Base-by-base conservation (phyloP, 2,329 filamentous ascomycete genomes). In the Cladophialophora exuberans region DNA sequence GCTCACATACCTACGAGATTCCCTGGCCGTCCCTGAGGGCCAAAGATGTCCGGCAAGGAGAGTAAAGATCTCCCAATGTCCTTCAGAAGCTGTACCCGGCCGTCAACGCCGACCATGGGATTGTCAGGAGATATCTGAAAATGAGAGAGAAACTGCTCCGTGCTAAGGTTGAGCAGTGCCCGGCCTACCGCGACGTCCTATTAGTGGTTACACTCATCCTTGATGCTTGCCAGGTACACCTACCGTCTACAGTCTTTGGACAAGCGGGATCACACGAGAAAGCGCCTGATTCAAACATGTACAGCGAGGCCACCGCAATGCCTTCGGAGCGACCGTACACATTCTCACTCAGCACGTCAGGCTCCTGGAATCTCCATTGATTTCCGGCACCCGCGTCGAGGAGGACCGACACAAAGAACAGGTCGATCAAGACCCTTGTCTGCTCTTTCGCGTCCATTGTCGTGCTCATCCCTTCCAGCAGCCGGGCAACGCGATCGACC, bases 351-450 rank as follows among this genome's bases (percentile, higher is more conserved):
- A 64, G 67, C 1, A 69, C 69, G 1, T 53, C 64, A 0, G 74
- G 70, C 62, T 81, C 79, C 1, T 64, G 67, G 51, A 72, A 82
- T 0, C 61, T 66, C 79, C 79, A 82, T 9, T 67, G 57, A 62
- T 81, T 76, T 1, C 79, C 79, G 0, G 79, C 79, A 0, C 79
- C 79, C 0, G 79, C 80, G 57, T 83, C 81, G 0, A 83, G 69
- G 17, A 83, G 71, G 1, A 83, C 81, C 0, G 81, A 82, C 2
- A 83, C 79, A 43, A 84, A 78, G 68, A 85, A 85, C 10, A 85
- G 69, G 61, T 85, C 83, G 36, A 83, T 74, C 20, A 84, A 67
- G 1, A 80, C 73, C 2, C 82, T 77, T 0, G 78, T 77, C 3
- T 74, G 65, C 52, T 82, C 80, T 1, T 66, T 57, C 1, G 72